Conservation (phyloP, 2,329 filamentous ascomycete genomes). For the Chrysoporthe puriensis region DNA sequence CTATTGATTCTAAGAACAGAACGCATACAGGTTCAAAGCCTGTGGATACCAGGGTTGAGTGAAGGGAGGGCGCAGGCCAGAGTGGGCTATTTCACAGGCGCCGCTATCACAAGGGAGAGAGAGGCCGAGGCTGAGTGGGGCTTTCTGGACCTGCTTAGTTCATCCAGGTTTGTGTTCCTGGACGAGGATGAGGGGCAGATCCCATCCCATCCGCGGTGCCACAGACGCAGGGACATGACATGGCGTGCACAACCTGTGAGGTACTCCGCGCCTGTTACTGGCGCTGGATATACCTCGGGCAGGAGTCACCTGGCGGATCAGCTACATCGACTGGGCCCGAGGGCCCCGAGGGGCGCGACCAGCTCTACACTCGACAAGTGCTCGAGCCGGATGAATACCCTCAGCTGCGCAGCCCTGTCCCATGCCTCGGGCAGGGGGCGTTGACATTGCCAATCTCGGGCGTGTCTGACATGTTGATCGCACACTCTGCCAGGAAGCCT, state of each 20-base stretch:
- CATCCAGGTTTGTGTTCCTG: background rate
- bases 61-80: background rate
- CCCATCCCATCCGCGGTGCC: background rate
- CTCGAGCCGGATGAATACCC: background rate
- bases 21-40: background rate
- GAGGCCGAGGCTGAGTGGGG: conserved; percentile 9
- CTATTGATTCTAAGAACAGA: background rate
- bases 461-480: too few relatives aligned
- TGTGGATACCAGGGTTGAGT: background rate
- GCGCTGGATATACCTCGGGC: background rate
- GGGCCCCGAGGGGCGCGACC: background rate
- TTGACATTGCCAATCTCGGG: background rate
- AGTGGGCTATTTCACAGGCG: background rate
- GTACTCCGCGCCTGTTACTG: background rate
- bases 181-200: background rate
- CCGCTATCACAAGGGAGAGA: background rate
- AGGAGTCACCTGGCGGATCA: background rate
- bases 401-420: background rate
- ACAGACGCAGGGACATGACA: background rate
- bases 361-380: background rate
- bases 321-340: background rate
- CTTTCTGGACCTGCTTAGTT: background rate
- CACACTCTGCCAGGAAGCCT: too few relatives aligned
- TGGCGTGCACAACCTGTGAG: background rate
- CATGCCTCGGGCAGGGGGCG: background rate